Evolutionary conservation across 2,329 filamentous ascomycete species (phyloP).

Genomic region (Scorias spongiosa): DNA sequence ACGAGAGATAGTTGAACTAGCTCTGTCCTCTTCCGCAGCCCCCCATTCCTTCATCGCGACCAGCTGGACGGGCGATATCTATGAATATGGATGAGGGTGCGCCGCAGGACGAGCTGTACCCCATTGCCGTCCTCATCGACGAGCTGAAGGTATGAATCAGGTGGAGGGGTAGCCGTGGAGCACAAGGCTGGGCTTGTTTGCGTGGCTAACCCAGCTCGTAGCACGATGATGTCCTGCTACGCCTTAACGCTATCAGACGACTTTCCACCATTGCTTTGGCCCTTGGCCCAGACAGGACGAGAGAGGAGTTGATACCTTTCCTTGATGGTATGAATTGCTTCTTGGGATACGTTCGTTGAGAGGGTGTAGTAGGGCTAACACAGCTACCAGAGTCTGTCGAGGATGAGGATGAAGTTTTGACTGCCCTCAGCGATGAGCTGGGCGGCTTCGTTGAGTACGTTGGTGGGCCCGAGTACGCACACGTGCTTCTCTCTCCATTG

Average conservation of each 20-base stretch:
- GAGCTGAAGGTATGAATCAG: slow-evolving; percentile 72
- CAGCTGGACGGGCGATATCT: background rate
- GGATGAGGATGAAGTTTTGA: slow-evolving; percentile 96
- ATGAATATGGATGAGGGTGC: slow-evolving; percentile 71
- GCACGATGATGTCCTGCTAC: slow-evolving; percentile 97
- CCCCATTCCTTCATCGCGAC: background rate
- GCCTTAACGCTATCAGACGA: slow-evolving; percentile 95
- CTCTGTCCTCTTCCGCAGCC: background rate
- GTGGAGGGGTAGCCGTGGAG: slow-evolving; percentile 4
- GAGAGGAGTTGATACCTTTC: slow-evolving; percentile 97
- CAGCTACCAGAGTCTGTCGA: slow-evolving; percentile 72
- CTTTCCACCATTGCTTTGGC: slow-evolving; percentile 96
- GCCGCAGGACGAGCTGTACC: slow-evolving; percentile 96
- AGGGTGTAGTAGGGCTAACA: slow-evolving; percentile 1
- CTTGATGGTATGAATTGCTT: slow-evolving; percentile 67
- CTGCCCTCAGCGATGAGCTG: slow-evolving; percentile 90
- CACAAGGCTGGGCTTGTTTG: background rate
- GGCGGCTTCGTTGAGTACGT: slow-evolving; percentile 97
- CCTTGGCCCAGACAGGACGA: slow-evolving; percentile 85
- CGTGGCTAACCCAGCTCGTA: slow-evolving; percentile 24
- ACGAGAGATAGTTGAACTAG: background rate
- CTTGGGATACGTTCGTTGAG: background rate
- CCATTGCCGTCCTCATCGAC: slow-evolving; percentile 98
- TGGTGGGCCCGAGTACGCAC: slow-evolving; percentile 80
- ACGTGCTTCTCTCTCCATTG: slow-evolving; percentile 89